Evolutionary conservation across 345 rosid genomes (phyloP), one percentile per base, ranked within the genome.

Genomic region (Populus tremula): DNA sequence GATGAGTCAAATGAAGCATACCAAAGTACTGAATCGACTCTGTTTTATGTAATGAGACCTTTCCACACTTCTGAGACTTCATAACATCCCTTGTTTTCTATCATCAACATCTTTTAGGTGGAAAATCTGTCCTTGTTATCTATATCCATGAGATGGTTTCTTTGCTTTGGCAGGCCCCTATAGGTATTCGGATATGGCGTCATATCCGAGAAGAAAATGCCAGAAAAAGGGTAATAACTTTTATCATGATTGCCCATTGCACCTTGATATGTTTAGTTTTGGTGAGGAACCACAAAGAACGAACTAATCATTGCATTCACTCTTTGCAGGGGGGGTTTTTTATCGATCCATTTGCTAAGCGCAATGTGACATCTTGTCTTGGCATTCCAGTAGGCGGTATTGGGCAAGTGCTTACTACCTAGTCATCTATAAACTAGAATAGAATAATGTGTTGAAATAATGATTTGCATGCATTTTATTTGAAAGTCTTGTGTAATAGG

Each of bases 331-430:
- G 78, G 74, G 82, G 78, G 14, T 82, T 76, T 53, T 71, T 88
- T 67, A 86, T 93, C 1, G 73, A 95, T 84, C 99, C 98, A 56
- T 93, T 95, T 79, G 33, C 66, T 5, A 88, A 90, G 85, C 92
- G 90, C 43, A 3, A 43, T 77, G 72, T 82, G 21, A 82, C 96
- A 56, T 90, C 95, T 78, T 84, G 81, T 69, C 96, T 91, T 67
- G 98, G 92, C 16, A 70, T 91, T 85, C 98, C 98, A 43, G 86
- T 94, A 18, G 98, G 98, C 70, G 98, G 94, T 71, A 76, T 95
- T 74, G 97, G 98, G 99, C 93, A 85, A 47, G 90, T 78, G 76
- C 74, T 82, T 53, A 21, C 73, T 4, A 72, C 8, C 7, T 18
- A 35, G 33, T 38, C 16, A 38, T 36, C 20, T 11, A 64, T 25